These are phyloP conservation scores for Ascochyta rabiei DNA, from an alignment of 2,329 filamentous ascomycete species.

Conservation along the genomic window DNA sequence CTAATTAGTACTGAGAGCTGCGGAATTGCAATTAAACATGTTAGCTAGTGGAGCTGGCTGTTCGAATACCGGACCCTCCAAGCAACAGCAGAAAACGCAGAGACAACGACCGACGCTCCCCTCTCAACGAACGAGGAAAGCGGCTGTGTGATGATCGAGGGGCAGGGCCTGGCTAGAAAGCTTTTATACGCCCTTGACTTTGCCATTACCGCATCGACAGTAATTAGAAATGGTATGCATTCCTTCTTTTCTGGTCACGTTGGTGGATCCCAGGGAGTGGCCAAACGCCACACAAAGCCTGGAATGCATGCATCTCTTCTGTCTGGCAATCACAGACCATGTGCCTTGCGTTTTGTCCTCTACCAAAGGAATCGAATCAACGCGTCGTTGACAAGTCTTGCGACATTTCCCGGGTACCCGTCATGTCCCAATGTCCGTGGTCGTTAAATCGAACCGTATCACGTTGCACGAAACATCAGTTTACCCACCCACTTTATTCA, in stretches of 20 bases:
- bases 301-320: not conserved
- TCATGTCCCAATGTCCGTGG: not conserved
- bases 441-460: not conserved
- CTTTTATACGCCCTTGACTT: conserved; percentile 5
- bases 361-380: not conserved
- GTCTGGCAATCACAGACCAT: not conserved
- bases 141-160: not conserved
- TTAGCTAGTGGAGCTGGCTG: not conserved
- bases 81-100: not conserved
- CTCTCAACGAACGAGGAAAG: conserved; percentile 3
- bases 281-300: not conserved
- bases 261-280: conserved; percentile 2
- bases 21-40: not conserved
- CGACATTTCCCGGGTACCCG: not conserved
- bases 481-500: not conserved
- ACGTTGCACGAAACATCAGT: not conserved
- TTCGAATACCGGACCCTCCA: not conserved
- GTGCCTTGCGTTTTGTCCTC: conserved; percentile 3
- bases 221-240: conserved; percentile 10
- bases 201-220: not conserved
- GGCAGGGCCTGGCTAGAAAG: not conserved
- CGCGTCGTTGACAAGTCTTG: not conserved
- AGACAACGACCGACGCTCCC: not conserved
- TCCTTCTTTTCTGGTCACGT: not conserved
- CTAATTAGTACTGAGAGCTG: not conserved